Conservation (phyloP, 2,329 filamentous ascomycete species). For the Cladorrhinum sp. region DNA sequence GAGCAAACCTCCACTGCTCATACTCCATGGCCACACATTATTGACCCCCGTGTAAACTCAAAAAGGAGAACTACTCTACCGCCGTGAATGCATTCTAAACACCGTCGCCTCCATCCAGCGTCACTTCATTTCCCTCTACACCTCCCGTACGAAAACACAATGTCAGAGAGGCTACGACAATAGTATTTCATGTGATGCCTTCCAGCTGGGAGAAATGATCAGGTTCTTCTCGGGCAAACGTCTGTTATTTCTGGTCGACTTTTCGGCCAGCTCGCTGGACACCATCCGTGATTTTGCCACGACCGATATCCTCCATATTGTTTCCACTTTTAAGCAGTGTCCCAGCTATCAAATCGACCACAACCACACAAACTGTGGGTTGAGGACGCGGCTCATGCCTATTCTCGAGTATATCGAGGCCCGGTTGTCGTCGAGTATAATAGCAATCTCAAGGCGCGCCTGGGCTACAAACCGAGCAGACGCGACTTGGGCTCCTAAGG, state of each 20-base stretch:
- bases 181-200: slow-evolving; percentile 69
- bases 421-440: slow-evolving; percentile 48
- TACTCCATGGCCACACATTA: not conserved
- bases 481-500: slow-evolving; percentile 39
- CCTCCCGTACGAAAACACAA: slow-evolving; percentile 58
- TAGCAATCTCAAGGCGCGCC: slow-evolving; percentile 42
- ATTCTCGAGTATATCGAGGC: slow-evolving; percentile 61
- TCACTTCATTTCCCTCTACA: slow-evolving; percentile 66
- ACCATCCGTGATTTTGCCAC: slow-evolving; percentile 42
- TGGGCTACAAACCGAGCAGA: slow-evolving; percentile 45
- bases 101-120: slow-evolving; percentile 66
- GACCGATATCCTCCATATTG: slow-evolving; percentile 59
- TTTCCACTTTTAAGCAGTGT: slow-evolving; percentile 61
- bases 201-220: slow-evolving; percentile 74
- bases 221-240: slow-evolving; percentile 64
- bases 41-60: not conserved
- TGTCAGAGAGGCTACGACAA: slow-evolving; percentile 74
- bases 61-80: slow-evolving; percentile 61
- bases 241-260: slow-evolving; percentile 58
- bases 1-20: slow-evolving; percentile 25
- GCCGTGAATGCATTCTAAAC: slow-evolving; percentile 64
- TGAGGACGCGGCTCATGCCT: slow-evolving; percentile 62
- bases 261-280: slow-evolving; percentile 47
- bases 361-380: slow-evolving; percentile 70
- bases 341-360: slow-evolving; percentile 72